These are phyloP conservation scores for Termitomyces sp. DNA, from an alignment of 1,284 basidiomycete species.

Conservation along the genomic window DNA sequence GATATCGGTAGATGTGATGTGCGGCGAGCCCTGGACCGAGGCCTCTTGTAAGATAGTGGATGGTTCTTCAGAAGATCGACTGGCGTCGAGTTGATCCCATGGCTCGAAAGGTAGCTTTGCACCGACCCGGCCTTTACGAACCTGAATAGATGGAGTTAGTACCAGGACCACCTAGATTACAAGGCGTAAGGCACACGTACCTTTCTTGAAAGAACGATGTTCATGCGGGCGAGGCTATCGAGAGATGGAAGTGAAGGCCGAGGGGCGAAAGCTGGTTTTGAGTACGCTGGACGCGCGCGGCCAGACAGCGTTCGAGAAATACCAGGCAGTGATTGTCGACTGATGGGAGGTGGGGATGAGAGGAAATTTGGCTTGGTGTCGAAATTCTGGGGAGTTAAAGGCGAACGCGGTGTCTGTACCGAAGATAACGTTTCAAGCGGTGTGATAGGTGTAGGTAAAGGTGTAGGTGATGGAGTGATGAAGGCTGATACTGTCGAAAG, in stretches of 20 bases:
- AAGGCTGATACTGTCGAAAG: conserved; percentile 28
- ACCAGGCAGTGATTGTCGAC: conserved; percentile 14
- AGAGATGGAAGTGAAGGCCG: conserved; percentile 67
- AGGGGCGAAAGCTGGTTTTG: conserved; percentile 50
- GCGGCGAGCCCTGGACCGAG: background rate
- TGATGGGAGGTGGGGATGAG: conserved; percentile 13
- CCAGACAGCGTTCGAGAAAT: conserved; percentile 18
- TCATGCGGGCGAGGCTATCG: conserved; percentile 50
- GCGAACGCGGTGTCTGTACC: conserved; percentile 17
- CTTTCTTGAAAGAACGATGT: conserved; percentile 50
- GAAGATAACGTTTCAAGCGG: conserved; percentile 10
- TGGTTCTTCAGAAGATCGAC: conserved; percentile 14
- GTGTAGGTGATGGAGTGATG: conserved; percentile 13
- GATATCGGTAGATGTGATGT: conserved; percentile 13
- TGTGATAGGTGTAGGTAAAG: conserved; percentile 10
- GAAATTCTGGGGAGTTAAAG: conserved; percentile 15
- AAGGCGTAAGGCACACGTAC: conserved; percentile 29
- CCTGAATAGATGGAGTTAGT: conserved; percentile 26
- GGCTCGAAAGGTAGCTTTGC: conserved; percentile 56
- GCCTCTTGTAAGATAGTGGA: conserved; percentile 8
- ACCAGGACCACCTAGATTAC: background rate
- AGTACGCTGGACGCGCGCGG: conserved; percentile 42
- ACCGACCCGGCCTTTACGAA: conserved; percentile 55
- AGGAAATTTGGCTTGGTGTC: conserved; percentile 15
- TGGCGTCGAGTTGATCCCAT: conserved; percentile 39